phyloP scores from a whole-genome alignment of 2,329 filamentous ascomycete genomes.

The Cytospora piceae region DNA sequence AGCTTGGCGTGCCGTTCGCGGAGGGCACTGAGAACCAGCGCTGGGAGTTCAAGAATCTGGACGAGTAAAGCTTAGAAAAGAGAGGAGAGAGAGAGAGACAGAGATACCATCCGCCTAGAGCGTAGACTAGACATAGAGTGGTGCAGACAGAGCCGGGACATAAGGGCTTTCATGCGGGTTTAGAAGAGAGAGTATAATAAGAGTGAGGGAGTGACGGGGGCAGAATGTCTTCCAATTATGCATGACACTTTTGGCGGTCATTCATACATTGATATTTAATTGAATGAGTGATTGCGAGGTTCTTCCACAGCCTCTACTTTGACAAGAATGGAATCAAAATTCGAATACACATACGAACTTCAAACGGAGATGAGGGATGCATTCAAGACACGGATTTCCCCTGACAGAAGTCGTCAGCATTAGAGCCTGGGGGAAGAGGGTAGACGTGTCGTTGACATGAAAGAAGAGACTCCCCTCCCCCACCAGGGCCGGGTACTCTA shows the following conservation, averaged over 20 bases:
- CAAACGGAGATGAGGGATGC: no score
- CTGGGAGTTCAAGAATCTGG: constrained; percentile 66
- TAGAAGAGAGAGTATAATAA: neutral
- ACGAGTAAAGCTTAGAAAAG: constrained; percentile 34
- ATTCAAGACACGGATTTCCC: no score
- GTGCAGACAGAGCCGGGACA: neutral
- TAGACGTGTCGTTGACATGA: no score
- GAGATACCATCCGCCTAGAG: neutral
- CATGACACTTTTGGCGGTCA: neutral
- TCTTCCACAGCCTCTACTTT: neutral
- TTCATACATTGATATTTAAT: neutral
- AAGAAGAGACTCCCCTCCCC: no score
- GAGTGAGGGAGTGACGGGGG: neutral
- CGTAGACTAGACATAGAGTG: constrained; percentile 1
- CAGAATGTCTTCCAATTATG: neutral
- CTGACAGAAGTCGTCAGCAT: no score
- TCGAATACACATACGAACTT: no score
- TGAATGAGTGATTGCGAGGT: no score
- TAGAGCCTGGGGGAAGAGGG: no score
- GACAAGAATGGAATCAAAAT: neutral
- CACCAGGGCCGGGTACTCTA: no score
- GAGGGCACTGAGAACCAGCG: constrained; percentile 59
- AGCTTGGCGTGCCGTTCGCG: constrained; percentile 90
- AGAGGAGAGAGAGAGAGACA: neutral
- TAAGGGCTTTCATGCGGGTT: neutral